Evolutionary conservation across 768 basidiomycete genomes (phyloP), one percentile per base, ranked within the genome.

Genomic region (Pholiota molesta): DNA sequence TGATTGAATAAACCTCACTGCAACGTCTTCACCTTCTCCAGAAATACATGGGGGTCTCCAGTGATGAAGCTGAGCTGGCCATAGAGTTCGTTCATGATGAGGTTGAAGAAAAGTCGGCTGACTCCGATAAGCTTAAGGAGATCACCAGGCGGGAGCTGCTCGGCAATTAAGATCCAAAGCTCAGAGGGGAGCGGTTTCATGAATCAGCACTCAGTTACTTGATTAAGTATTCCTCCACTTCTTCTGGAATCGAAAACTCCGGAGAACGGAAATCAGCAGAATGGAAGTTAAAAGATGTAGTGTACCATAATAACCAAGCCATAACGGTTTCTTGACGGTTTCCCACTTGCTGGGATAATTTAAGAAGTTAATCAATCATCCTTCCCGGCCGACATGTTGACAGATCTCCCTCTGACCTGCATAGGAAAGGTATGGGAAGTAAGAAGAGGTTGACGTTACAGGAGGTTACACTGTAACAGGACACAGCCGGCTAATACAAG

Each of bases 1-100:
- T 49, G 8, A 6, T 19, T 5, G 6, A 52, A 28, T 57, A 35
- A 49, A 6, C 65, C 74, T 47, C 62, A 73, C 74, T 71, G 59
- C 8, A 73, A 58, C 1, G 61, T 56, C 42, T 57, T 62, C 35
- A 72, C 33, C 47, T 67, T 71, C 29, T 67, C 66, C 19, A 63
- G 60, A 55, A 72, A 69, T 5, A 62, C 49, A 21, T 61, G 59
- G 3, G 71, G 63, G 35, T 69, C 64, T 5, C 61, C 57, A 35
- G 68, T 66, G 40, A 73, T 63, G 42, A 74, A 69, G 44, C 68
- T 66, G 8, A 72, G 62, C 45, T 71, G 68, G 28, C 63, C 62
- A 51, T 74, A 71, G 17, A 68, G 60, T 5, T 64, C 62, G 60
- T 69, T 66, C 69, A 75, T 73, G 35, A 62, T 67, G 21, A 66